Evolutionary conservation across 495 filamentous ascomycete species (phyloP).

Genomic region (Beverwykella pulmonaria): DNA sequence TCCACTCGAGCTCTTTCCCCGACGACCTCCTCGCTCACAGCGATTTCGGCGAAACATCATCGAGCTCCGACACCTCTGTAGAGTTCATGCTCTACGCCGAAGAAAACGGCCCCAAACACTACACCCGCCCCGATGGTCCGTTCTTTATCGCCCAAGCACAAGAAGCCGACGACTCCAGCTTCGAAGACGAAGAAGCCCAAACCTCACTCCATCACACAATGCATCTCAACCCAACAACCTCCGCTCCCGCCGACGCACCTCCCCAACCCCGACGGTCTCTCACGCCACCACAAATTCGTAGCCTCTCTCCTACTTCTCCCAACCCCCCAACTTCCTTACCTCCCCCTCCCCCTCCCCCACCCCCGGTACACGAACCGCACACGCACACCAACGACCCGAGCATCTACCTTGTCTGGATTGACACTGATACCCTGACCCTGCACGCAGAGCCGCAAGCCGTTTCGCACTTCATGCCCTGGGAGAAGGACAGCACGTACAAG

Average conservation of each 20-base stretch:
- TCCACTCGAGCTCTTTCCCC: neutral
- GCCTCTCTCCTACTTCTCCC: neutral
- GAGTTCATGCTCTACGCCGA: neutral
- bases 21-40: neutral
- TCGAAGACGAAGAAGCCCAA: neutral
- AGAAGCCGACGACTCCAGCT: neutral
- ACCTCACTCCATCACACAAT: neutral
- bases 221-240: neutral
- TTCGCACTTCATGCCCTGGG: neutral
- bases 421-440: neutral
- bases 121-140: neutral
- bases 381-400: constrained; percentile 3
- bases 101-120: neutral
- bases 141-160: constrained; percentile 1
- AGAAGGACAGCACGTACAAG: constrained; percentile 9
- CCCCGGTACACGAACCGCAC: neutral
- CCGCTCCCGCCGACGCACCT: neutral
- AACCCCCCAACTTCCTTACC: neutral
- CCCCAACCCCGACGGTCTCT: neutral
- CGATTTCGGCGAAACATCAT: neutral
- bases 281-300: neutral
- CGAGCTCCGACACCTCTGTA: neutral
- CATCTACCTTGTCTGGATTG: constrained; percentile 10
- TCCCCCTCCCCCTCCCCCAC: neutral
- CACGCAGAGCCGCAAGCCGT: neutral